These are phyloP conservation scores for Hypoxylon sp. DNA, from an alignment of 2,329 filamentous ascomycete species.

Conservation along the genomic window DNA sequence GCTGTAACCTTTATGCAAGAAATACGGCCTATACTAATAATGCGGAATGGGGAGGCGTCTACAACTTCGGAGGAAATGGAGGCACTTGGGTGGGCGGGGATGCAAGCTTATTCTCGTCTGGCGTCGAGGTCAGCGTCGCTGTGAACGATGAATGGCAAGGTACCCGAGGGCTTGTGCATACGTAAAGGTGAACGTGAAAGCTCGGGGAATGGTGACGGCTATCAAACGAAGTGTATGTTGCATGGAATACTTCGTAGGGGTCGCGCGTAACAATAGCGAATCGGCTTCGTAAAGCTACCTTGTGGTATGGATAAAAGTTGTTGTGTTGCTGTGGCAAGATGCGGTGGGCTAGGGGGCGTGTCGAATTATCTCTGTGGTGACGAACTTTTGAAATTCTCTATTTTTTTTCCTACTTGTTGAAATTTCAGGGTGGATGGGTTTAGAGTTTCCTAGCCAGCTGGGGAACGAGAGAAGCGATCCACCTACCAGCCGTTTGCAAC, in stretches of 20 bases:
- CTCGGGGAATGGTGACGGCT: constrained; percentile 10
- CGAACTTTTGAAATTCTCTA: constrained; percentile 39
- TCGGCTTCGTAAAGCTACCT: constrained; percentile 29
- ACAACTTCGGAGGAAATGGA: constrained; percentile 20
- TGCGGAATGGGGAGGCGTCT: constrained; percentile 5
- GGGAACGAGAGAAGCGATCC: constrained; percentile 9
- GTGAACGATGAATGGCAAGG: constrained; percentile 10
- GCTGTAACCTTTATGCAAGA: constrained; percentile 30
- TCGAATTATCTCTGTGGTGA: constrained; percentile 38
- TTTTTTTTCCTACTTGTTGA: constrained; percentile 41
- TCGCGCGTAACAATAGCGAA: constrained; percentile 27
- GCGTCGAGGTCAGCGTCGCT: constrained; percentile 18
- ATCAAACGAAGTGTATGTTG: constrained; percentile 23
- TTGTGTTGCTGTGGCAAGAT: constrained; percentile 27
- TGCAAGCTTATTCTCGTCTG: constrained; percentile 13
- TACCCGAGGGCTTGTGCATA: constrained; percentile 21
- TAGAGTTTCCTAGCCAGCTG: constrained; percentile 21
- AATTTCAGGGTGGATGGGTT: constrained; percentile 42
- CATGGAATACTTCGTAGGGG: constrained; percentile 23
- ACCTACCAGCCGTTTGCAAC: not conserved
- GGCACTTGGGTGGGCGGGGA: constrained; percentile 15
- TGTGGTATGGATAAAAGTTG: constrained; percentile 4
- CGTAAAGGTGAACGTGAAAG: constrained; percentile 15
- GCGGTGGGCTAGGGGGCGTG: constrained; percentile 20
- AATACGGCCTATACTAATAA: constrained; percentile 31